Percentiles rank a stretch among this genome's conserved stretches.
These are phyloP conservation scores for Rhizophlyctis rosea DNA, from an alignment of 192 early-diverging fungal genomes.

Conservation along the genomic window DNA sequence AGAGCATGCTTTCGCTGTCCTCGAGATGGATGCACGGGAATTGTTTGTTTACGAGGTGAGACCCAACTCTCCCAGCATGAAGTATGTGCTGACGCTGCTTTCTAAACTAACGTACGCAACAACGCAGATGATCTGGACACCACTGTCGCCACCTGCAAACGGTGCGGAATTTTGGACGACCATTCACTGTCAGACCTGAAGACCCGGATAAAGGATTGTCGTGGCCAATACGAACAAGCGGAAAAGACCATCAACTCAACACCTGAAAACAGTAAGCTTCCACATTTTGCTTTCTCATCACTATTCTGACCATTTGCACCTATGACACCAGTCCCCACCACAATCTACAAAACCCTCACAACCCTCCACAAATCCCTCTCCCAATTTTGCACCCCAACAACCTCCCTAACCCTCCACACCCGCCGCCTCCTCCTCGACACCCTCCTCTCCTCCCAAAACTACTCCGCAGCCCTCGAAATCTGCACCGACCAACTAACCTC, in stretches of 20 bases:
- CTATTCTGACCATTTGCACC: not conserved
- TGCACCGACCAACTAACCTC: not conserved
- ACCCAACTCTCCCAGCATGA: not conserved
- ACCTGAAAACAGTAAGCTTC: not conserved
- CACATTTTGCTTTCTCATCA: not conserved
- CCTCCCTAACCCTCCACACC: slow-evolving; percentile 2
- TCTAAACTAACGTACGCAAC: not conserved
- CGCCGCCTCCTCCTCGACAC: slow-evolving; percentile 5
- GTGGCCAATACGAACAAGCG: no score
- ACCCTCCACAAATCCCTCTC: not conserved
- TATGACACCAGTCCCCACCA: not conserved
- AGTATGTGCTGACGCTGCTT: not conserved
- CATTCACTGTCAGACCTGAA: not conserved
- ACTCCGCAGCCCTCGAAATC: not conserved
- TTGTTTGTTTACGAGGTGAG: not conserved
- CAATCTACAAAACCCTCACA: not conserved
- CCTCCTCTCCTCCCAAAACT: not conserved
- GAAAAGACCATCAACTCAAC: no score
- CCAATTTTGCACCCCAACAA: not conserved
- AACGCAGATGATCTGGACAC: not conserved
- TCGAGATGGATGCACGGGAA: not conserved
- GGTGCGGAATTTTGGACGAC: not conserved
- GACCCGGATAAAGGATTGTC: not conserved
- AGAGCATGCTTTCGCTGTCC: slow-evolving; percentile 3
- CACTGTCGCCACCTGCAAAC: not conserved